These are phyloP conservation scores for Diaporthe longicolla DNA, from an alignment of 2,329 filamentous ascomycete genomes.

Conservation along the genomic window DNA sequence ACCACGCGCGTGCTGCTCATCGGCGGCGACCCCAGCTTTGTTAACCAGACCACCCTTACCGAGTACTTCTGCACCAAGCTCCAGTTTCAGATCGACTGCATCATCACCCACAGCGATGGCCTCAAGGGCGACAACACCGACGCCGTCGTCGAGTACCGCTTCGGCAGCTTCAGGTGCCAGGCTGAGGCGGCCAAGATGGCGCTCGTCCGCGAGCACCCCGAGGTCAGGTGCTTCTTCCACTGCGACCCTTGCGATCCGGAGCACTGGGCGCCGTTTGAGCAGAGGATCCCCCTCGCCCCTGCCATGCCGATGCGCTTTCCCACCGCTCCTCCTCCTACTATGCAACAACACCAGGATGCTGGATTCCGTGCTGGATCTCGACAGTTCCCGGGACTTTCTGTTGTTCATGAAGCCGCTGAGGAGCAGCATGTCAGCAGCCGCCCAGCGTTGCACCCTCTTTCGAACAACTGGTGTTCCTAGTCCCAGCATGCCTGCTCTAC, in stretches of 20 bases:
- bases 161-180: slow-evolving; percentile 70
- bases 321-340: background rate
- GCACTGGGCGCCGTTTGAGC: background rate
- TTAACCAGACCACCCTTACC: slow-evolving; percentile 58
- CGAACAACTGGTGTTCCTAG: background rate
- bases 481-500: background rate
- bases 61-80: slow-evolving; percentile 60
- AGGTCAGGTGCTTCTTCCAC: slow-evolving; percentile 45
- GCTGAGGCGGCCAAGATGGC: slow-evolving; percentile 61
- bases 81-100: slow-evolving; percentile 62
- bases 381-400: background rate
- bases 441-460: background rate
- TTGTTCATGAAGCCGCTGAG: background rate
- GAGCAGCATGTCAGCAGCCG: background rate
- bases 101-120: slow-evolving; percentile 49
- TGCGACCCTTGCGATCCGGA: slow-evolving; percentile 43
- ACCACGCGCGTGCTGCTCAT: slow-evolving; percentile 65
- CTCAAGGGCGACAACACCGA: slow-evolving; percentile 43
- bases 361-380: background rate
- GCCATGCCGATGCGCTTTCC: background rate
- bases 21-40: slow-evolving; percentile 59
- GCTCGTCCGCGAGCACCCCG: slow-evolving; percentile 46
- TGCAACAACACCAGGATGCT: background rate
- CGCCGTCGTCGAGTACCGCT: slow-evolving; percentile 63
- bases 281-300: background rate